These are phyloP conservation scores for Striga asiatica DNA, from an alignment of 257 asterid genomes.

Conservation along the genomic window DNA sequence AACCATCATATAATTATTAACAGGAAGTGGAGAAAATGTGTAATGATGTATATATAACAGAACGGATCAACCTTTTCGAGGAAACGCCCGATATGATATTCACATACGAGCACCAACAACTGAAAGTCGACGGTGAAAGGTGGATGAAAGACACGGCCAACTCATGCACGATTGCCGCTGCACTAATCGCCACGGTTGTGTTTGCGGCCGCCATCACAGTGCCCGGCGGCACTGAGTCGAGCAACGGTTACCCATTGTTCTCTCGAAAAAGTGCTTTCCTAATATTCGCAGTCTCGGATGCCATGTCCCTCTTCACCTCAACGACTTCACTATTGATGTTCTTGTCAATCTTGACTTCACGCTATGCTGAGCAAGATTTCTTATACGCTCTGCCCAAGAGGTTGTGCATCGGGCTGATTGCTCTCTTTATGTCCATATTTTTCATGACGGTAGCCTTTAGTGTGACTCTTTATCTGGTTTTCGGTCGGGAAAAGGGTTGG, in stretches of 20 bases:
- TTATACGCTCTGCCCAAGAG: slow-evolving; percentile 10
- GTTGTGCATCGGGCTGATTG: background rate
- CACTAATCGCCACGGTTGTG: slow-evolving; percentile 19
- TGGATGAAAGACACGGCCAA: slow-evolving; percentile 20
- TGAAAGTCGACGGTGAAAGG: slow-evolving; percentile 6
- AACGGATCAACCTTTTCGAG: background rate
- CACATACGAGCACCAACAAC: slow-evolving; percentile 8
- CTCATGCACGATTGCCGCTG: slow-evolving; percentile 17
- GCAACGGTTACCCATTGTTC: background rate
- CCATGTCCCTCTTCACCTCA: background rate
- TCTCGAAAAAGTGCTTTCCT: background rate
- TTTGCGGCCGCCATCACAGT: background rate
- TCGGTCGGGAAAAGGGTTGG: too few species aligned
- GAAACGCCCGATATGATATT: slow-evolving; percentile 17
- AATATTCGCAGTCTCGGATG: background rate
- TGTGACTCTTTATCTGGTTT: too few species aligned
- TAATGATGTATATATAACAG: background rate
- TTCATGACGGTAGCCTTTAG: too few species aligned
- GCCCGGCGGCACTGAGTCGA: too few species aligned
- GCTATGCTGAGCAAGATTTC: slow-evolving; percentile 14
- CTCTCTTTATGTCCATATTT: too few species aligned
- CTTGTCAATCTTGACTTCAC: slow-evolving; percentile 16
- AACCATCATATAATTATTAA: background rate
- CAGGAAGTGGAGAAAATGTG: slow-evolving; percentile 22
- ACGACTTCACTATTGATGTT: slow-evolving; percentile 1